These are phyloP conservation scores for Arthrocladium fulminans DNA, from an alignment of 2,329 filamentous ascomycete genomes.

Conservation along the genomic window DNA sequence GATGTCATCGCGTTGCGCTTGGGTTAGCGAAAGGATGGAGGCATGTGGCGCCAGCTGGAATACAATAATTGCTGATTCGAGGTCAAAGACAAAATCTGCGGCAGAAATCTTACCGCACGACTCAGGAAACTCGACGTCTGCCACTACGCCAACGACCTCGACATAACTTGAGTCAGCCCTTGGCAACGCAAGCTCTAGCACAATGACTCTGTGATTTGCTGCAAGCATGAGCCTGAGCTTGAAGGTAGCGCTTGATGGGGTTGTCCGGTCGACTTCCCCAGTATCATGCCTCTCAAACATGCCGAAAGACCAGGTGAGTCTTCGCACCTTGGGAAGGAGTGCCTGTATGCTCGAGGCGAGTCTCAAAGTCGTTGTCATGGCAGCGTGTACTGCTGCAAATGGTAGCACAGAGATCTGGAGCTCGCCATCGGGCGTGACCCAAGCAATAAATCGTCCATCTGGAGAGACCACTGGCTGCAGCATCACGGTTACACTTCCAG, in stretches of 20 bases:
- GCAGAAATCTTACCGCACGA: constrained; percentile 16
- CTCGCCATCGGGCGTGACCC: not conserved
- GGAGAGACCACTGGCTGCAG: not conserved
- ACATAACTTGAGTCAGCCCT: not conserved
- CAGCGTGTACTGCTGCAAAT: not conserved
- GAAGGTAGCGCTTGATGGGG: not conserved
- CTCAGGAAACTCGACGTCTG: constrained; percentile 17
- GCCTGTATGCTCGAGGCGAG: not conserved
- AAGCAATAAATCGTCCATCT: constrained; percentile 4
- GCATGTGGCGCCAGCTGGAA: constrained; percentile 15
- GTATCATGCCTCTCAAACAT: not conserved
- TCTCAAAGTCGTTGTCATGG: not conserved
- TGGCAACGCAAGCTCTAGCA: not conserved
- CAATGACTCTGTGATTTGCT: not conserved
- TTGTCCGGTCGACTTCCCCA: not conserved
- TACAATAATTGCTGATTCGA: constrained; percentile 17
- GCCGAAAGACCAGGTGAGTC: not conserved
- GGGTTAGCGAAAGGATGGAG: constrained; percentile 14
- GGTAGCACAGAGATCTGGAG: not conserved
- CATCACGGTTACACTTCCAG: not conserved
- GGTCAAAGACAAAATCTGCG: constrained; percentile 19
- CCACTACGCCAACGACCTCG: constrained; percentile 9
- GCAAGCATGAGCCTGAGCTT: not conserved
- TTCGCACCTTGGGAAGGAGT: not conserved
- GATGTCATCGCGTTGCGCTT: constrained; percentile 18